These are phyloP conservation scores for Colletotrichum camelliae DNA, from an alignment of 2,329 filamentous ascomycete genomes.

Conservation along the genomic window DNA sequence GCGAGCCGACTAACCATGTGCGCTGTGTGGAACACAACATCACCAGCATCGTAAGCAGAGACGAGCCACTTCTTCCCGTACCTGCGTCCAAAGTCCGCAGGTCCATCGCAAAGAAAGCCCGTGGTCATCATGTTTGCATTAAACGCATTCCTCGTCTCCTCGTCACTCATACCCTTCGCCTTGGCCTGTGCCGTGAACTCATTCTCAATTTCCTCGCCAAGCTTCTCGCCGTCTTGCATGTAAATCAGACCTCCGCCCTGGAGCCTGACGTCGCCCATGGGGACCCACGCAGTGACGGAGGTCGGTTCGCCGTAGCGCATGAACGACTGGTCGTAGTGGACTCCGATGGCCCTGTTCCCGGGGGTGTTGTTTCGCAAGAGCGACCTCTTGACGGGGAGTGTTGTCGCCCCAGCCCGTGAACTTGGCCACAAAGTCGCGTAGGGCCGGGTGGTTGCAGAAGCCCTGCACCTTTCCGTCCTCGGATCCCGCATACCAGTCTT, in stretches of 20 bases:
- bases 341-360: conserved; percentile 60
- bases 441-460: conserved; percentile 57
- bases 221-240: conserved; percentile 48
- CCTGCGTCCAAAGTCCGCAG: conserved; percentile 30
- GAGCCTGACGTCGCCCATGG: conserved; percentile 57
- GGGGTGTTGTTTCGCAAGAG: conserved; percentile 63
- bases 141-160: conserved; percentile 56
- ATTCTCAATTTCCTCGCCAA: conserved; percentile 43
- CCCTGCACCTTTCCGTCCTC: conserved; percentile 25
- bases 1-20: conserved; percentile 29
- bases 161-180: conserved; percentile 54
- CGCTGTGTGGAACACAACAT: conserved; percentile 43
- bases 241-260: conserved; percentile 66
- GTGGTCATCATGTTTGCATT: conserved; percentile 65
- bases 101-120: conserved; percentile 50
- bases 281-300: conserved; percentile 62
- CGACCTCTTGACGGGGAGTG: conserved; percentile 40
- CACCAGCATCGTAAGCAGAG: conserved; percentile 42
- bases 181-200: conserved; percentile 46
- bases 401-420: conserved; percentile 59
- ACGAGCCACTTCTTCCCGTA: conserved; percentile 39
- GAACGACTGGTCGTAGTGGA: conserved; percentile 67
- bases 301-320: conserved; percentile 59
- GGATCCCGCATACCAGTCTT: conserved; percentile 49
- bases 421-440: conserved; percentile 53